phyloP scores from a whole-genome alignment of 257 asterid species.

The Ilex aquifolium region DNA sequence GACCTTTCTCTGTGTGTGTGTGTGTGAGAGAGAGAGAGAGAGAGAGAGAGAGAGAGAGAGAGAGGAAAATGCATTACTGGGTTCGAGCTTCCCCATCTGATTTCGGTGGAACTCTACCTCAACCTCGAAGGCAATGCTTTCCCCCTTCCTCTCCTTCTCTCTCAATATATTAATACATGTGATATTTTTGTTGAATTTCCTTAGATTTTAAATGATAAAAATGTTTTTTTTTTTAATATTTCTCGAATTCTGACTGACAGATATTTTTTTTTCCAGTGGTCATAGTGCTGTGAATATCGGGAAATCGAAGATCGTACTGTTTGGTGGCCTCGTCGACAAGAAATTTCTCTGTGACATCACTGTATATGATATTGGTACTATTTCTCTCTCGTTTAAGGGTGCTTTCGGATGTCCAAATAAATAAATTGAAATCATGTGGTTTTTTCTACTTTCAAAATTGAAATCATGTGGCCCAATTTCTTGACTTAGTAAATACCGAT shows the following conservation, averaged over 20 bases:
- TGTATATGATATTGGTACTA: conserved; percentile 79
- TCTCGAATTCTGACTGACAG: no score
- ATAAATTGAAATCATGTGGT: no score
- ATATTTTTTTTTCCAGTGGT: conserved; percentile 44
- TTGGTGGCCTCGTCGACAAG: conserved; percentile 87
- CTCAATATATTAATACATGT: no score
- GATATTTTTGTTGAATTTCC: no score
- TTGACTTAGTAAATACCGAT: no score
- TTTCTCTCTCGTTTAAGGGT: not conserved
- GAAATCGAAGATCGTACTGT: conserved; percentile 74
- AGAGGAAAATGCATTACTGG: conserved; percentile 76
- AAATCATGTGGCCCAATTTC: no score
- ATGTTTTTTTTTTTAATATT: no score
- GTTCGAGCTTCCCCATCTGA: conserved; percentile 80
- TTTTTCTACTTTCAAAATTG: no score
- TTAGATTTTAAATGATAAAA: no score
- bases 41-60: conserved; percentile 15
- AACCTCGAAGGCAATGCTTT: conserved; percentile 63
- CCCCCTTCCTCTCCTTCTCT: not conserved
- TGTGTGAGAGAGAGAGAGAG: not conserved
- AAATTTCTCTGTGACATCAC: conserved; percentile 65
- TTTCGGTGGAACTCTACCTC: conserved; percentile 70
- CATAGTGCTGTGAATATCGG: conserved; percentile 91
- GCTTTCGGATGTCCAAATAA: not conserved
- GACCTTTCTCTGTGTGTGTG: no score